These are phyloP conservation scores for Raphanus sativus DNA, from an alignment of 345 rosid species.

Conservation along the genomic window DNA sequence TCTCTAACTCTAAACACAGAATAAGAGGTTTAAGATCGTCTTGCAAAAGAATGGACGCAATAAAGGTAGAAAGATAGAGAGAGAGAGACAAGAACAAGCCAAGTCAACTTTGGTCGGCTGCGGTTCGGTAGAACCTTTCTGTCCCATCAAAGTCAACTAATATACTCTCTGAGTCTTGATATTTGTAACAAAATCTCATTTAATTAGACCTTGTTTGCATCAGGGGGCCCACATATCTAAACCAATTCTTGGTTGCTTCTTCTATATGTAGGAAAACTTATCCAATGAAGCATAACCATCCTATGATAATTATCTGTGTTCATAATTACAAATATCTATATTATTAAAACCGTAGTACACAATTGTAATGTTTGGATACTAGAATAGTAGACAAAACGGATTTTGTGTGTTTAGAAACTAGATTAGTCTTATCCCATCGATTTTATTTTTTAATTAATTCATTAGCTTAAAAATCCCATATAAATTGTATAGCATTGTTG, in stretches of 20 bases:
- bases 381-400: too few relatives aligned
- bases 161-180: neutral
- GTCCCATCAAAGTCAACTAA: constrained; percentile 1
- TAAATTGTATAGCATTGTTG: too few relatives aligned
- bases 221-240: too few relatives aligned
- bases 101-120: constrained; percentile 19
- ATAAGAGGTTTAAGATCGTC: neutral
- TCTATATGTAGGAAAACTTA: neutral
- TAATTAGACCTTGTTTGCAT: neutral
- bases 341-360: too few relatives aligned
- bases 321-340: too few relatives aligned
- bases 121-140: neutral
- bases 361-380: too few relatives aligned
- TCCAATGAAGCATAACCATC: neutral
- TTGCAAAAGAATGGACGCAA: neutral
- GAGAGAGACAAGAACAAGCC: constrained; percentile 5
- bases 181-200: neutral
- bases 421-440: too few relatives aligned
- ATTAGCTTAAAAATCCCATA: too few relatives aligned
- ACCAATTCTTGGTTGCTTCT: too few relatives aligned
- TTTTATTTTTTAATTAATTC: too few relatives aligned
- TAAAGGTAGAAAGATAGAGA: neutral
- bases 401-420: too few relatives aligned
- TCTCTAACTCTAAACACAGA: constrained; percentile 1
- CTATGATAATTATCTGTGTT: neutral